Percentiles rank a stretch among this genome's conserved stretches.
Evolutionary conservation across 495 filamentous ascomycete genomes (phyloP).

Genomic region (Talaromyces proteolyticus): DNA sequence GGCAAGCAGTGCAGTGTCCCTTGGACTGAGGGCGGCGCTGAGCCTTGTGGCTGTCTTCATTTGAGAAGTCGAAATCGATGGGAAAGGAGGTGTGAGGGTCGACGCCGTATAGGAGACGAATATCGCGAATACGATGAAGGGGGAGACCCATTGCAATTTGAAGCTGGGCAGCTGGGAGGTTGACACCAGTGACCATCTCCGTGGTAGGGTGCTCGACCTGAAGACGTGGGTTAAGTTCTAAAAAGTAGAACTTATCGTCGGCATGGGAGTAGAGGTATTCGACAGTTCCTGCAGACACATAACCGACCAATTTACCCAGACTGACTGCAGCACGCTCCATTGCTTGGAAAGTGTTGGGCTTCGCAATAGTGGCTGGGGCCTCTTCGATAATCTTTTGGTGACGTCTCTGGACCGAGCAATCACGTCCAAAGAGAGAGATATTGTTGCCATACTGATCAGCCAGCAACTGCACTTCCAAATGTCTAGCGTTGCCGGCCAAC

Average conservation of each 20-base stretch:
- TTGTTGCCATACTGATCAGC: slow-evolving; percentile 99
- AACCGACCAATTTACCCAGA: slow-evolving; percentile 88
- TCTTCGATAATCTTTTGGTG: slow-evolving; percentile 99
- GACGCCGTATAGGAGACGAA: slow-evolving; percentile 91
- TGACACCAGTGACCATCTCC: slow-evolving; percentile 98
- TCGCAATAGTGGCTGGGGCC: slow-evolving; percentile 94
- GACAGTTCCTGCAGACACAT: slow-evolving; percentile 97
- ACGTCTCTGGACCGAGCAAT: slow-evolving; percentile 96
- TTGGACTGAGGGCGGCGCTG: slow-evolving; percentile 89
- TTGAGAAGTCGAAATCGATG: slow-evolving; percentile 96
- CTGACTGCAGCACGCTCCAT: slow-evolving; percentile 98
- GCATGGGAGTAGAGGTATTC: slow-evolving; percentile 99
- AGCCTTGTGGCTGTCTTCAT: slow-evolving; percentile 72
- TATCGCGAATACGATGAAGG: slow-evolving; percentile 91
- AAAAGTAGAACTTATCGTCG: slow-evolving; percentile 99
- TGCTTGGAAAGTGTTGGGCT: slow-evolving; percentile 76
- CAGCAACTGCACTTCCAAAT: slow-evolving; percentile 95
- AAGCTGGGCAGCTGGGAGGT: slow-evolving; percentile 92
- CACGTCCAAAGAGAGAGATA: slow-evolving; percentile 96
- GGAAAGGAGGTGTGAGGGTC: slow-evolving; percentile 79
- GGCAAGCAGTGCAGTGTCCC: slow-evolving; percentile 95
- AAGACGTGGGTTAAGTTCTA: slow-evolving; percentile 95
- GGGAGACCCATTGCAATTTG: slow-evolving; percentile 99
- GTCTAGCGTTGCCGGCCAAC: slow-evolving; percentile 89
- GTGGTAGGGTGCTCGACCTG: slow-evolving; percentile 99